Evolutionary conservation across 202 grass and related monocot species (phyloP).

Genomic region (Bolboschoenoplectus hybrid): DNA sequence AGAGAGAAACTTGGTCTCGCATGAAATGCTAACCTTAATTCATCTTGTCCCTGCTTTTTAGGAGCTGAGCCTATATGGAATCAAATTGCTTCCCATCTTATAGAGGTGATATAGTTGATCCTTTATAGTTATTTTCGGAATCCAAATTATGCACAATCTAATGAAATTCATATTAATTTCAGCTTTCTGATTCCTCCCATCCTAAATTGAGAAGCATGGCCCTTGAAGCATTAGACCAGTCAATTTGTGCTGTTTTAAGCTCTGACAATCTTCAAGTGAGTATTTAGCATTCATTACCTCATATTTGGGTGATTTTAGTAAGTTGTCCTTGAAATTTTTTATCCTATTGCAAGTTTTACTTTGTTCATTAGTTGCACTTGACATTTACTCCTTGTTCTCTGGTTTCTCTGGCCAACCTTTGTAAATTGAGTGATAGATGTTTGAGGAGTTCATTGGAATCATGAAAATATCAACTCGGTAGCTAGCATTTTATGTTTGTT

Average conservation of each 20-base stretch:
- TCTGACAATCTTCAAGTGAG: slow-evolving; percentile 81
- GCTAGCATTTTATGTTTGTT: slow-evolving; percentile 32
- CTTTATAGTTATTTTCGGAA: slow-evolving; percentile 31
- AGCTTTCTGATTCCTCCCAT: slow-evolving; percentile 83
- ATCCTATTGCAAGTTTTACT: slow-evolving; percentile 14
- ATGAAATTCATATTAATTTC: slow-evolving; percentile 24
- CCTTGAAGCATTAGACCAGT: slow-evolving; percentile 90
- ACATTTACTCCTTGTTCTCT: slow-evolving; percentile 19
- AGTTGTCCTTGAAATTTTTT: not conserved
- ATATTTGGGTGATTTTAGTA: slow-evolving; percentile 12
- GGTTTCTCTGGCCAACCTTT: slow-evolving; percentile 46
- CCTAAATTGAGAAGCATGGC: slow-evolving; percentile 87
- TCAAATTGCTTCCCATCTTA: slow-evolving; percentile 88
- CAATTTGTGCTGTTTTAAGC: slow-evolving; percentile 93
- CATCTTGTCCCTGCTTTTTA: slow-evolving; percentile 43
- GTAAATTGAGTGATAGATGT: slow-evolving; percentile 11
- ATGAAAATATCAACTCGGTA: slow-evolving; percentile 16
- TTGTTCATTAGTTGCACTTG: slow-evolving; percentile 1
- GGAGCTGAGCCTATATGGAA: slow-evolving; percentile 93
- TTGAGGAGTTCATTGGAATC: not conserved
- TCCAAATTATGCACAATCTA: slow-evolving; percentile 24
- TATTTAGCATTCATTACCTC: slow-evolving; percentile 37
- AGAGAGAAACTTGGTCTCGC: not conserved
- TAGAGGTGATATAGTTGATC: slow-evolving; percentile 65
- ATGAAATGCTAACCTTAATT: slow-evolving; percentile 7